phyloP scores from a whole-genome alignment of 1,284 basidiomycete species.

The Malassezia vespertilionis region DNA sequence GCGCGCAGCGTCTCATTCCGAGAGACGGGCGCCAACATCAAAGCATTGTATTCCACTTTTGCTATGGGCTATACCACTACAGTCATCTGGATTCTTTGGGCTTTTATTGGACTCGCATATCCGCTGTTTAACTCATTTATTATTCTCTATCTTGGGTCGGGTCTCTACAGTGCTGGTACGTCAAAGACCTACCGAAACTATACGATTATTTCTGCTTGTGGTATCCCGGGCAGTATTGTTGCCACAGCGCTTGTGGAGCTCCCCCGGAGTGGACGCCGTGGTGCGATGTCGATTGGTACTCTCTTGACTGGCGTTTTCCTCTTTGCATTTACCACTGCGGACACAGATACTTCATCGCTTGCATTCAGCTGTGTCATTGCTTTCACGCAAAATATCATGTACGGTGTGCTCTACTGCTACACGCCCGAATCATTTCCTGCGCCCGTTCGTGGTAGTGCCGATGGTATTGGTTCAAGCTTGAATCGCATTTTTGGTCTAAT shows the following conservation, averaged over 20 bases:
- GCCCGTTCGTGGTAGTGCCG: constrained; percentile 43
- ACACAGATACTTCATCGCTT: constrained; percentile 25
- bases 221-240: constrained; percentile 41
- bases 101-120: constrained; percentile 45
- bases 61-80: constrained; percentile 36
- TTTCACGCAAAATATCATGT: constrained; percentile 37
- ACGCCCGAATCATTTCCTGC: constrained; percentile 44
- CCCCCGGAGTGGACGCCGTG: constrained; percentile 38
- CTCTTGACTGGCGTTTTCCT: constrained; percentile 43
- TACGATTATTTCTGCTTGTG: constrained; percentile 43
- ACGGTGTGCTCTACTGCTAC: constrained; percentile 34
- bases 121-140: constrained; percentile 47
- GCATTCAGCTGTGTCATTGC: constrained; percentile 39
- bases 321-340: constrained; percentile 38
- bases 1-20: background rate
- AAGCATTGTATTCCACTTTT: constrained; percentile 32
- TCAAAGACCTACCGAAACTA: constrained; percentile 38
- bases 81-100: constrained; percentile 38
- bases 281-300: constrained; percentile 43
- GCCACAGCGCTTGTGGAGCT: constrained; percentile 44
- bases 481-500: constrained; percentile 40
- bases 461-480: constrained; percentile 36
- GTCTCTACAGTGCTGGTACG: constrained; percentile 3
- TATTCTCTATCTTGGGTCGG: constrained; percentile 31
- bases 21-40: constrained; percentile 22